Conservation (phyloP, 768 basidiomycete genomes). For the Wakefieldia striispora region DNA sequence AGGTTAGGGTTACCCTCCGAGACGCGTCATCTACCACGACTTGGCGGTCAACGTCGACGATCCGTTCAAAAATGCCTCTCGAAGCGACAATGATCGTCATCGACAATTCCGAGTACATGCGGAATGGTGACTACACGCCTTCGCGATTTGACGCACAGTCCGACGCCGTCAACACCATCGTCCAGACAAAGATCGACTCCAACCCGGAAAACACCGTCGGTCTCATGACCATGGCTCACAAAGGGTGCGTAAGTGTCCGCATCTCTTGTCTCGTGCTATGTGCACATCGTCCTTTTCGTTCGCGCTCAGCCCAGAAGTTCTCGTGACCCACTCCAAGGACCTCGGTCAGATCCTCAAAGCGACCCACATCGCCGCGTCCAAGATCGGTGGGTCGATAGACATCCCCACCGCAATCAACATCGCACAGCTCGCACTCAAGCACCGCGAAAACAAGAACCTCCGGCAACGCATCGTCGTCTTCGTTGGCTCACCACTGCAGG, state of each 20-base stretch:
- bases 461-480: conserved; percentile 95
- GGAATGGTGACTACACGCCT: conserved; percentile 89
- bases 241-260: conserved; percentile 59
- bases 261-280: not conserved
- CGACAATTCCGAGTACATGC: conserved; percentile 98
- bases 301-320: conserved; percentile 77
- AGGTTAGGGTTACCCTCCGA: conserved; percentile 19
- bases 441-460: conserved; percentile 97
- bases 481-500: conserved; percentile 84
- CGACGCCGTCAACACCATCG: conserved; percentile 87
- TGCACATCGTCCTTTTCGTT: conserved; percentile 1
- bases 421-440: conserved; percentile 95
- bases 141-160: conserved; percentile 88
- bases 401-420: conserved; percentile 89
- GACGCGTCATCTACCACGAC: conserved; percentile 28
- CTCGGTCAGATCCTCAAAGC: conserved; percentile 86
- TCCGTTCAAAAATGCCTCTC: conserved; percentile 72
- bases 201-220: conserved; percentile 99
- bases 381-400: conserved; percentile 80
- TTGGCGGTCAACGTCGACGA: conserved; percentile 14
- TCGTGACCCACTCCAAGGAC: conserved; percentile 95
- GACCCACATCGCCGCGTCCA: conserved; percentile 64
- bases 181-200: conserved; percentile 89
- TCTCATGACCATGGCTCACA: conserved; percentile 97
- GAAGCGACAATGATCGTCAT: conserved; percentile 98